phyloP scores from a whole-genome alignment of 2,329 filamentous ascomycete species.

The Salinomyces thailandicus region DNA sequence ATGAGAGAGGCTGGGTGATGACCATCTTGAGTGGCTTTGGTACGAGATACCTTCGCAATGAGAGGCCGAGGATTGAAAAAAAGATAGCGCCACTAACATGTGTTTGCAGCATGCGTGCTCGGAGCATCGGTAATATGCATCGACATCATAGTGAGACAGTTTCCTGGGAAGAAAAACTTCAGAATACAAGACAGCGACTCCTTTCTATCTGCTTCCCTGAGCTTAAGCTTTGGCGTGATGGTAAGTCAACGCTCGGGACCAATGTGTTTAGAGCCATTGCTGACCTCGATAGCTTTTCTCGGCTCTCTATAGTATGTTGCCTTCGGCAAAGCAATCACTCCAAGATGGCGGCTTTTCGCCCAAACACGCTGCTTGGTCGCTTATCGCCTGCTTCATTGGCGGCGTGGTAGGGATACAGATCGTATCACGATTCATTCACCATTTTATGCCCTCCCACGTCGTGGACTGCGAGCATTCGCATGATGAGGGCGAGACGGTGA shows the following conservation, averaged over 20 bases:
- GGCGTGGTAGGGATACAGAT: slow-evolving; percentile 69
- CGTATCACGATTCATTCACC: slow-evolving; percentile 61
- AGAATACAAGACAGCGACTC: slow-evolving; percentile 78
- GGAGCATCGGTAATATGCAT: slow-evolving; percentile 80
- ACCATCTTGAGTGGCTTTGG: slow-evolving; percentile 67
- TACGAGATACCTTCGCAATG: slow-evolving; percentile 25
- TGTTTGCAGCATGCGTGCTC: slow-evolving; percentile 44
- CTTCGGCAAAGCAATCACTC: slow-evolving; percentile 71
- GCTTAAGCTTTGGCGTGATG: slow-evolving; percentile 93
- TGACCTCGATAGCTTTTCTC: slow-evolving; percentile 62
- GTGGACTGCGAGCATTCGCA: slow-evolving; percentile 72
- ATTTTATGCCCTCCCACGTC: slow-evolving; percentile 64
- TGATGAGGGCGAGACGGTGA: slow-evolving; percentile 40
- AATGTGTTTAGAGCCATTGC: slow-evolving; percentile 2
- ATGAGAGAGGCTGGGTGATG: slow-evolving; percentile 91
- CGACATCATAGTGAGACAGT: slow-evolving; percentile 61
- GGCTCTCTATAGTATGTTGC: slow-evolving; percentile 84
- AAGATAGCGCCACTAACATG: slow-evolving; percentile 6
- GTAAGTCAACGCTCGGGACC: slow-evolving; percentile 40
- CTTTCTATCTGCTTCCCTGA: slow-evolving; percentile 80
- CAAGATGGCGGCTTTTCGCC: slow-evolving; percentile 56
- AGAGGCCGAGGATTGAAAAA: too few species aligned
- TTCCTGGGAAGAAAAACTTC: slow-evolving; percentile 68
- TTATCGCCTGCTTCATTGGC: slow-evolving; percentile 58
- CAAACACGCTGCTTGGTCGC: slow-evolving; percentile 54